A percentile compares a stretch with the other conserved stretches of the same genome.
phyloP scores from a whole-genome alignment of 73 alveolate genomes.

The Paraurostyla sp. region DNA sequence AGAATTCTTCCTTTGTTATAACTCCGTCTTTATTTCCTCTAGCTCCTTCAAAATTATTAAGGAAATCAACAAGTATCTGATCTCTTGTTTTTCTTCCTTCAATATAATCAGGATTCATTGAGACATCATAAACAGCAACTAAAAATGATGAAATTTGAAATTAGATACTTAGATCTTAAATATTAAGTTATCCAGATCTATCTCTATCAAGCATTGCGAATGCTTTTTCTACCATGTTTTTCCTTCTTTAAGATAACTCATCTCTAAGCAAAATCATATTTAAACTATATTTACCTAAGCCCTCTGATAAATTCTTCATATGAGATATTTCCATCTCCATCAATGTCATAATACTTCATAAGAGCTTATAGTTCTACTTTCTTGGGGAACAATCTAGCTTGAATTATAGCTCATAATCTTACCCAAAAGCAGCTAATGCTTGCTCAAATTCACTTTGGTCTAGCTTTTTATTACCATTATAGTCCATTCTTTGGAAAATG shows the following conservation, averaged over 20 bases:
- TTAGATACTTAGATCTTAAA: conserved; percentile 59
- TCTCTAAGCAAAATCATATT: conserved; percentile 32
- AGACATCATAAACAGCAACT: conserved; percentile 74
- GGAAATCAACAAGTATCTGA: conserved; percentile 82
- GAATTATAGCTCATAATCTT: not conserved
- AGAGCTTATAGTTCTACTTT: conserved; percentile 75
- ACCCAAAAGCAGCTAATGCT: conserved; percentile 78
- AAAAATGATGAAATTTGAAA: not conserved
- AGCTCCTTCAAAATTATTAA: conserved; percentile 81
- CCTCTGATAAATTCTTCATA: conserved; percentile 77
- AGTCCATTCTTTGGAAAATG: conserved; percentile 76
- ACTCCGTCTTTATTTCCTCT: conserved; percentile 81
- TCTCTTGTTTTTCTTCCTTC: conserved; percentile 81
- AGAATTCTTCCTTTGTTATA: conserved; percentile 83
- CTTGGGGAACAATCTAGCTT: conserved; percentile 66
- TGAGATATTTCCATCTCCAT: conserved; percentile 71
- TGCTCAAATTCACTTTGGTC: conserved; percentile 74
- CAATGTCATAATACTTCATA: conserved; percentile 75
- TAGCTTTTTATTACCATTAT: conserved; percentile 71
- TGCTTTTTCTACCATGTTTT: conserved; percentile 68
- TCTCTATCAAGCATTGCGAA: conserved; percentile 73
- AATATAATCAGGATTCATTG: conserved; percentile 84
- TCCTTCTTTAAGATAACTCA: conserved; percentile 69
- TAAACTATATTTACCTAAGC: not conserved
- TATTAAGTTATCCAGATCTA: conserved; percentile 70